Evolutionary conservation across 495 filamentous ascomycete species (phyloP).

Genomic region (Podospora pseudoanserina): DNA sequence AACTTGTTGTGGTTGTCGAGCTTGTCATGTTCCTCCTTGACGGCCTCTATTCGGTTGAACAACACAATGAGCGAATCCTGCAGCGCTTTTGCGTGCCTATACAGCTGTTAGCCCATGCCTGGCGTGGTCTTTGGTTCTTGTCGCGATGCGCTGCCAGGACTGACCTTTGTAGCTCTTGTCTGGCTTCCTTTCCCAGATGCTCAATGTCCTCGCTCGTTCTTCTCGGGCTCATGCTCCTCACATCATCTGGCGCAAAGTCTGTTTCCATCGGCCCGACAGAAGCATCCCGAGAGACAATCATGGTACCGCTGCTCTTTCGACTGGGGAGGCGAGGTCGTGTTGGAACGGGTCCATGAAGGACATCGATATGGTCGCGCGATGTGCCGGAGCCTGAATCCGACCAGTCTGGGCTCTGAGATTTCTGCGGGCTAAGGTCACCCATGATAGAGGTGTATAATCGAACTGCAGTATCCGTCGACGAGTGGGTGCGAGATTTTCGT

Average conservation of each 20-base stretch:
- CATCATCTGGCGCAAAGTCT: constrained; percentile 76
- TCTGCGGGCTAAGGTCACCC: constrained; percentile 24
- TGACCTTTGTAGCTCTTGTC: constrained; percentile 54
- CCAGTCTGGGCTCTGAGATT: constrained; percentile 23
- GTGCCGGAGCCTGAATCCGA: constrained; percentile 41
- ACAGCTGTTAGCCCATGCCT: constrained; percentile 18
- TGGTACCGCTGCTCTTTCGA: constrained; percentile 73
- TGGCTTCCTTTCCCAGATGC: constrained; percentile 74
- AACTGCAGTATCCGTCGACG: neutral
- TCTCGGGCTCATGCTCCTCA: constrained; percentile 90
- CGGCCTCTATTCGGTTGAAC: constrained; percentile 89
- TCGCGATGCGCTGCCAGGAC: constrained; percentile 26
- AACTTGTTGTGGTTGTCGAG: constrained; percentile 93
- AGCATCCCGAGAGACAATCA: constrained; percentile 73
- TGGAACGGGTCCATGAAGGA: constrained; percentile 43
- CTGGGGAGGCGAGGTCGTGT: constrained; percentile 52
- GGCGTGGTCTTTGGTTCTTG: neutral
- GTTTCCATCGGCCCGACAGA: constrained; percentile 61
- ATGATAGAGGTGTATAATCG: constrained; percentile 8
- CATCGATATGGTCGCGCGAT: constrained; percentile 30
- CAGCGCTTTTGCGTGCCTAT: constrained; percentile 79
- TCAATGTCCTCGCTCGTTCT: constrained; percentile 86
- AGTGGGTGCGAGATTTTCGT: neutral
- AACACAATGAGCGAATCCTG: constrained; percentile 85
- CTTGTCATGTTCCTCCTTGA: constrained; percentile 90